phyloP scores from a whole-genome alignment of 345 rosid species.

The Euphorbia peplus region DNA sequence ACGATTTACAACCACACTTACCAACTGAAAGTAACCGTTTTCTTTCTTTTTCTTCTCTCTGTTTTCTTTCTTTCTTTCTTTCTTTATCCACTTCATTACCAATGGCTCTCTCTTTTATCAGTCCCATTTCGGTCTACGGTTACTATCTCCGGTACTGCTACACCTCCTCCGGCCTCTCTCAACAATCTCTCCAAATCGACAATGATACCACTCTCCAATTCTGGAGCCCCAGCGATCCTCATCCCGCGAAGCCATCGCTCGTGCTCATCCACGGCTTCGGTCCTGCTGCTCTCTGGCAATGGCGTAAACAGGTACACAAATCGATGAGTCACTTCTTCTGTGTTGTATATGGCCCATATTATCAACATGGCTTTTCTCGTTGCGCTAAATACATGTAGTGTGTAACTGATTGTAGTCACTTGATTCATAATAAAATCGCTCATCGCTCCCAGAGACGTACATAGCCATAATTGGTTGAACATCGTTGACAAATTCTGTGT shows the following conservation, averaged over 20 bases:
- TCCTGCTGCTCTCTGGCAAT: constrained; percentile 70
- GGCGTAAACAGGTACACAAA: constrained; percentile 54
- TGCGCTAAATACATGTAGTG: no score
- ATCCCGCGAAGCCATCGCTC: constrained; percentile 39
- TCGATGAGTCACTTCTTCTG: no score
- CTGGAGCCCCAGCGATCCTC: constrained; percentile 53
- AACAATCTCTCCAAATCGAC: constrained; percentile 40
- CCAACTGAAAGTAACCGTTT: background rate
- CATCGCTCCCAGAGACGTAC: no score
- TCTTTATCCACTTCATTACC: background rate
- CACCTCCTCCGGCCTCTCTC: constrained; percentile 55
- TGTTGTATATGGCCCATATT: no score
- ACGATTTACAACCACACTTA: background rate
- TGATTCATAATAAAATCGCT: no score
- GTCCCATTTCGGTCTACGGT: constrained; percentile 55
- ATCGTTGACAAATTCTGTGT: no score
- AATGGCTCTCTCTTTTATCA: constrained; percentile 55
- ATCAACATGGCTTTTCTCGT: no score
- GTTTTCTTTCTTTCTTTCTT: background rate
- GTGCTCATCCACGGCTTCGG: constrained; percentile 89
- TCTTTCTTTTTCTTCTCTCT: background rate
- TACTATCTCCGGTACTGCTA: constrained; percentile 73
- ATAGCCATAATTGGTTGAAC: no score
- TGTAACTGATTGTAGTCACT: no score
- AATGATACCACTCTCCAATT: constrained; percentile 57